Evolutionary conservation across 345 rosid species (phyloP).

Genomic region (Raphanus raphanistrum): DNA sequence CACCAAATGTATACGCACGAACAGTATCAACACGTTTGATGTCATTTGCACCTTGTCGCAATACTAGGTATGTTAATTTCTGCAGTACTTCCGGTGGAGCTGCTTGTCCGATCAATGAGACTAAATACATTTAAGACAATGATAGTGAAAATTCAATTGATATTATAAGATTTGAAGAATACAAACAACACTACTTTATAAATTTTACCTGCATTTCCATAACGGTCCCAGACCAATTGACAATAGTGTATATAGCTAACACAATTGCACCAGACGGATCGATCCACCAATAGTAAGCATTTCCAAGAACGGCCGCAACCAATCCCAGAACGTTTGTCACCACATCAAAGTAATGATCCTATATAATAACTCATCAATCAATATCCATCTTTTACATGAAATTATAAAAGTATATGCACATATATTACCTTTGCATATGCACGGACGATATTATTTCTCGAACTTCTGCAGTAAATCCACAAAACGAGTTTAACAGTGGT

Average conservation of each 20-base stretch:
- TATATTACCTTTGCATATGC: constrained; percentile 79
- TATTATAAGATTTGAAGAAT: not conserved
- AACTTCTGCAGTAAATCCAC: constrained; percentile 84
- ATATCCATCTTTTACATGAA: constrained; percentile 1
- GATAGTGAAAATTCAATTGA: not conserved
- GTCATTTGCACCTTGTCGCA: constrained; percentile 54
- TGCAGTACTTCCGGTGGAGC: constrained; percentile 86
- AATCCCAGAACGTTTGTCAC: constrained; percentile 82
- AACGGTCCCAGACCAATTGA: constrained; percentile 90
- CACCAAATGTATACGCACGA: constrained; percentile 91
- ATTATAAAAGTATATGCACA: not conserved
- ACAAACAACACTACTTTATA: not conserved
- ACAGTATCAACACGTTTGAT: constrained; percentile 86
- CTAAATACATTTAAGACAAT: constrained; percentile 40
- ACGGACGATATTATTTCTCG: constrained; percentile 74
- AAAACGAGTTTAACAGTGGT: constrained; percentile 68
- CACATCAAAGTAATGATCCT: constrained; percentile 95
- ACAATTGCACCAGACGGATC: constrained; percentile 82
- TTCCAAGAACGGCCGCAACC: constrained; percentile 78
- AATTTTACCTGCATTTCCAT: constrained; percentile 77
- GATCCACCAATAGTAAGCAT: constrained; percentile 79
- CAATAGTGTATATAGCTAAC: constrained; percentile 80
- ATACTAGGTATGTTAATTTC: constrained; percentile 69
- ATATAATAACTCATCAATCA: constrained; percentile 11
- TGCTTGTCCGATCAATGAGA: constrained; percentile 81